These are phyloP conservation scores for Alectoria sarmentosa DNA, from an alignment of 495 filamentous ascomycete genomes.

Conservation along the genomic window DNA sequence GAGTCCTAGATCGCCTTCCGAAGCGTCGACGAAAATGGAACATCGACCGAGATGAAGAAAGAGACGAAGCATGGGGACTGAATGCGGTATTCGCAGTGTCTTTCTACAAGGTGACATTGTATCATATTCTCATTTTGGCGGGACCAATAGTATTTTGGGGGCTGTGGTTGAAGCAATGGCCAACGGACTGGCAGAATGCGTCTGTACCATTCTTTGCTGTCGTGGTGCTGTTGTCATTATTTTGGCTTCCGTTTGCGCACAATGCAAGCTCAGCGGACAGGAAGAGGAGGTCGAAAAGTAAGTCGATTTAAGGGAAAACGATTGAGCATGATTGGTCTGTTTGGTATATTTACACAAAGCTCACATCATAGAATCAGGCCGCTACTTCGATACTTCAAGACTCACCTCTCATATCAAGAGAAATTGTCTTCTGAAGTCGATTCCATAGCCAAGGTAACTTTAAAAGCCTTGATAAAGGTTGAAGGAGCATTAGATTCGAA, in stretches of 20 bases:
- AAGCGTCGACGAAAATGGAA: conserved; percentile 1
- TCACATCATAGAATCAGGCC: too few relatives aligned
- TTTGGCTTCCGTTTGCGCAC: neutral
- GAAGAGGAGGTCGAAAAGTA: too few relatives aligned
- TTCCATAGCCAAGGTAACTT: too few relatives aligned
- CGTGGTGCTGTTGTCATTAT: neutral
- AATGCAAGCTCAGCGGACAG: too few relatives aligned
- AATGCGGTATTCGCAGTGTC: conserved; percentile 2
- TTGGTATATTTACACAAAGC: too few relatives aligned
- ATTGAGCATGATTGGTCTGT: too few relatives aligned
- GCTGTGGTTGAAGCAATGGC: conserved; percentile 6
- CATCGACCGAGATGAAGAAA: neutral
- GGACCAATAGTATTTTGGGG: conserved; percentile 1
- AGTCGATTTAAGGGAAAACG: too few relatives aligned
- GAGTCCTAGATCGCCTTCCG: conserved; percentile 4
- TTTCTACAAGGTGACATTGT: neutral
- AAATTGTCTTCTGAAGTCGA: too few relatives aligned
- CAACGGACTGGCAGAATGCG: conserved; percentile 7
- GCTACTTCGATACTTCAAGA: too few relatives aligned
- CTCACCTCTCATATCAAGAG: too few relatives aligned
- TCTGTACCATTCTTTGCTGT: conserved; percentile 8
- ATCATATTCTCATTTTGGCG: conserved; percentile 4
- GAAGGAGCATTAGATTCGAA: too few relatives aligned
- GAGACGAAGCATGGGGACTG: neutral
- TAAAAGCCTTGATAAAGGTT: too few relatives aligned